These are phyloP conservation scores for Claviceps africana DNA, from an alignment of 2,329 filamentous ascomycete species.

Conservation along the genomic window DNA sequence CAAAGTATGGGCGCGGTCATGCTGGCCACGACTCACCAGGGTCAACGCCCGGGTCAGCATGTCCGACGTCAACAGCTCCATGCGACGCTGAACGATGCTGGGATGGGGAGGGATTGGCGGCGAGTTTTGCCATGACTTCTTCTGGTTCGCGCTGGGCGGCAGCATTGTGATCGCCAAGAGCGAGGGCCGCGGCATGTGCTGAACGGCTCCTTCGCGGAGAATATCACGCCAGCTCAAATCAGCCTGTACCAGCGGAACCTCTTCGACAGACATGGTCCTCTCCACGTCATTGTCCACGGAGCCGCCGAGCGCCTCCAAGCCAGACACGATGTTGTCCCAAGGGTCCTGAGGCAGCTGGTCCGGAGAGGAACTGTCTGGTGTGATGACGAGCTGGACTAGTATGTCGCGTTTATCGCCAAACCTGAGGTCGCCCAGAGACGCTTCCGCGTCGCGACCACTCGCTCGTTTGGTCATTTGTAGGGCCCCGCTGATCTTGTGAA, in stretches of 20 bases:
- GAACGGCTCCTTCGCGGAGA: slow-evolving; percentile 70
- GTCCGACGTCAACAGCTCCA: slow-evolving; percentile 94
- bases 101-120: slow-evolving; percentile 92
- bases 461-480: slow-evolving; percentile 93
- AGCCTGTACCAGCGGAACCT: slow-evolving; percentile 87
- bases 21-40: slow-evolving; percentile 78
- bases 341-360: slow-evolving; percentile 84
- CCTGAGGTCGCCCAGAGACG: slow-evolving; percentile 75
- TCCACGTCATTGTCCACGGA: slow-evolving; percentile 76
- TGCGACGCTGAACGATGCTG: slow-evolving; percentile 85
- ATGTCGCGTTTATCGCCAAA: slow-evolving; percentile 94
- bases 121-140: slow-evolving; percentile 49
- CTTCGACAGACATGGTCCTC: slow-evolving; percentile 73
- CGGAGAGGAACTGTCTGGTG: slow-evolving; percentile 68
- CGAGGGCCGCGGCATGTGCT: slow-evolving; percentile 78
- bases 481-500: slow-evolving; percentile 95
- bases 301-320: slow-evolving; percentile 82
- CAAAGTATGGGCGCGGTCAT: slow-evolving; percentile 85
- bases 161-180: slow-evolving; percentile 93
- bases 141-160: slow-evolving; percentile 48
- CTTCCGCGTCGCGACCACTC: slow-evolving; percentile 86
- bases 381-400: slow-evolving; percentile 82
- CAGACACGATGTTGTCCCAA: slow-evolving; percentile 95
- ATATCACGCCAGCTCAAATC: slow-evolving; percentile 91
- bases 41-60: slow-evolving; percentile 92